Conservation (phyloP, 371 early-diverging fungal genomes). For the Mucor saturninus region DNA sequence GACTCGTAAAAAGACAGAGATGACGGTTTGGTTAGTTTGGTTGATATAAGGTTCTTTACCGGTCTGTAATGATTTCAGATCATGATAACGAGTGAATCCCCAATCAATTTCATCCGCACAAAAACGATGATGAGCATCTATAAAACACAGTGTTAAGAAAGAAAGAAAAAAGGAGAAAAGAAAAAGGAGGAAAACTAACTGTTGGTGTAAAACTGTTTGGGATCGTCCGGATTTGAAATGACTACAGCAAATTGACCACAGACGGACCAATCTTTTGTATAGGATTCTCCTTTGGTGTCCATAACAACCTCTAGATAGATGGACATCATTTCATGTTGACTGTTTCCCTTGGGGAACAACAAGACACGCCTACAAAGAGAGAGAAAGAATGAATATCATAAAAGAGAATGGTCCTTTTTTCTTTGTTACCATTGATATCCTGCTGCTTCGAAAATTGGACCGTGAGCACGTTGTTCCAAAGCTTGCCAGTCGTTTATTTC, state of each 20-base stretch:
- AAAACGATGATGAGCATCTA: slow-evolving; percentile 84
- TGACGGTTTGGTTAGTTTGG: slow-evolving; percentile 56
- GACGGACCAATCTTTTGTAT: slow-evolving; percentile 67
- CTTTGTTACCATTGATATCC: slow-evolving; percentile 58
- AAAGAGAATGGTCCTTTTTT: slow-evolving; percentile 2
- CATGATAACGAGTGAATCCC: slow-evolving; percentile 84
- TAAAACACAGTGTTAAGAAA: neutral
- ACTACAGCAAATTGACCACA: slow-evolving; percentile 86
- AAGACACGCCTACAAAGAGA: slow-evolving; percentile 71
- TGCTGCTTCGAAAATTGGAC: slow-evolving; percentile 64
- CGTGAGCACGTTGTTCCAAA: slow-evolving; percentile 54
- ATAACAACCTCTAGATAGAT: slow-evolving; percentile 86
- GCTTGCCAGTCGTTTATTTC: slow-evolving; percentile 59
- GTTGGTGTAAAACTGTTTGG: slow-evolving; percentile 62
- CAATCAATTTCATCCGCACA: slow-evolving; percentile 84
- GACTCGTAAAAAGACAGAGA: slow-evolving; percentile 80
- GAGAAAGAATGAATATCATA: neutral
- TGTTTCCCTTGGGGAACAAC: slow-evolving; percentile 90
- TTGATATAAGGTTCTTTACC: slow-evolving; percentile 48
- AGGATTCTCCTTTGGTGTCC: slow-evolving; percentile 45
- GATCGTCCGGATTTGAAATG: slow-evolving; percentile 74
- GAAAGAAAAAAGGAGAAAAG: neutral
- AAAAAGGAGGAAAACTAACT: slow-evolving; percentile 63
- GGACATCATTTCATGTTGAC: slow-evolving; percentile 66
- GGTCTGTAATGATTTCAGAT: slow-evolving; percentile 41